Evolutionary conservation across 148 eudicot species (phyloP).

Genomic region (Oxyria digyna): DNA sequence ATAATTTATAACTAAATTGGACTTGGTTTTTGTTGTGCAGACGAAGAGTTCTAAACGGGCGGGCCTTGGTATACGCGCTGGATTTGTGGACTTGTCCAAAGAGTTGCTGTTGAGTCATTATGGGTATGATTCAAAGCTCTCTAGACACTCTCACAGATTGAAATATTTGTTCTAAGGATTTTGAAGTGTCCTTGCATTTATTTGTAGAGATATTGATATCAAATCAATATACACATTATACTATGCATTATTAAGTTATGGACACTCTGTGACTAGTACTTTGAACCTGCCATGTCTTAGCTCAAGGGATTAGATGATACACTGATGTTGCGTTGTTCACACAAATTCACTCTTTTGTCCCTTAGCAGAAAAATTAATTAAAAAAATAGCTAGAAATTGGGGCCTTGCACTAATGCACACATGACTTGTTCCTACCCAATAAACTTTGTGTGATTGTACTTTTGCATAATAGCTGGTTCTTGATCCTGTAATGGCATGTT

Average conservation of each 20-base stretch:
- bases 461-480: not conserved
- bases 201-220: not conserved
- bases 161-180: not conserved
- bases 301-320: not conserved
- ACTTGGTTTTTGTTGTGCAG: not conserved
- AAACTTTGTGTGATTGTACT: not conserved
- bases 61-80: not conserved
- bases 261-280: not conserved
- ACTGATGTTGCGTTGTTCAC: not conserved
- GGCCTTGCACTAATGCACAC: not conserved
- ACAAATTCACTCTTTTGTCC: not conserved
- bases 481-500: not conserved
- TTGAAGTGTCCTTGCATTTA: too few relatives aligned
- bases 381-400: too few relatives aligned
- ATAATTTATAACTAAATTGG: not conserved
- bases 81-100: not conserved
- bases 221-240: not conserved
- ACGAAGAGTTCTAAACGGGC: not conserved
- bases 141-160: not conserved
- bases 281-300: not conserved
- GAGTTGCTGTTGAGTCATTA: not conserved
- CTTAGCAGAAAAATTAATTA: not conserved
- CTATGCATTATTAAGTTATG: not conserved
- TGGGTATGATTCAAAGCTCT: not conserved
- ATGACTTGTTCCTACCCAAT: slow-evolving; percentile 1